A percentile compares a stretch with the other conserved stretches of the same genome.
phyloP scores from a whole-genome alignment of 2,329 filamentous ascomycete species.

The Fusarium clavum region DNA sequence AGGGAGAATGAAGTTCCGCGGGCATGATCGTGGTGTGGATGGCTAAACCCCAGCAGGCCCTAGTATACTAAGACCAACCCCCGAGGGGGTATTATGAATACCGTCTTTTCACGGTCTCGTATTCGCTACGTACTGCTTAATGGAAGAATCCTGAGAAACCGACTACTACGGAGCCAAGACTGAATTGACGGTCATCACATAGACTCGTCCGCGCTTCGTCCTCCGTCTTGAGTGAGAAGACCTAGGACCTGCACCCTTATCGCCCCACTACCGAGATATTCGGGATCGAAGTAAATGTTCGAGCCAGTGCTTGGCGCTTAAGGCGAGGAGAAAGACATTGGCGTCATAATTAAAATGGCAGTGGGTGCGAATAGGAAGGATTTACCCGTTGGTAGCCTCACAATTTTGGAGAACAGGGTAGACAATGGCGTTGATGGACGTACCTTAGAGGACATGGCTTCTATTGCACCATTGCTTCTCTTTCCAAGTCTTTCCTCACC shows the following conservation, averaged over 20 bases:
- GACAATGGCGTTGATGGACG: neutral
- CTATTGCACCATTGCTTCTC: neutral
- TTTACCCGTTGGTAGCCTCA: neutral
- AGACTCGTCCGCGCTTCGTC: no score
- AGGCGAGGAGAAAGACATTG: neutral
- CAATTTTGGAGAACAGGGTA: neutral
- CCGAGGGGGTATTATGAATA: neutral
- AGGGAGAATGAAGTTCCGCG: neutral
- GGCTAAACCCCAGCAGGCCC: neutral
- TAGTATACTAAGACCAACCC: neutral
- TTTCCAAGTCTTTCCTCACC: neutral
- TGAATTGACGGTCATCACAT: no score
- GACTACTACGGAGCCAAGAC: no score
- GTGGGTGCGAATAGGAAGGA: neutral
- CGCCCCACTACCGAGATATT: neutral
- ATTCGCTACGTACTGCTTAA: no score
- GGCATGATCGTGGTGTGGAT: neutral
- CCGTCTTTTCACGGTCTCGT: neutral
- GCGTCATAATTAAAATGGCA: neutral
- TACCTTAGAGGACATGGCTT: neutral
- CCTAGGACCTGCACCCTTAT: no score
- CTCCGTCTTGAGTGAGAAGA: no score
- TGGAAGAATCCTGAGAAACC: no score
- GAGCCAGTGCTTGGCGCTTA: neutral
- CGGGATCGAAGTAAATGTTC: neutral